A percentile compares a stretch with the other conserved stretches of the same genome.
Conservation (phyloP, 495 filamentous ascomycete species). For the Entonaema liquescens region DNA sequence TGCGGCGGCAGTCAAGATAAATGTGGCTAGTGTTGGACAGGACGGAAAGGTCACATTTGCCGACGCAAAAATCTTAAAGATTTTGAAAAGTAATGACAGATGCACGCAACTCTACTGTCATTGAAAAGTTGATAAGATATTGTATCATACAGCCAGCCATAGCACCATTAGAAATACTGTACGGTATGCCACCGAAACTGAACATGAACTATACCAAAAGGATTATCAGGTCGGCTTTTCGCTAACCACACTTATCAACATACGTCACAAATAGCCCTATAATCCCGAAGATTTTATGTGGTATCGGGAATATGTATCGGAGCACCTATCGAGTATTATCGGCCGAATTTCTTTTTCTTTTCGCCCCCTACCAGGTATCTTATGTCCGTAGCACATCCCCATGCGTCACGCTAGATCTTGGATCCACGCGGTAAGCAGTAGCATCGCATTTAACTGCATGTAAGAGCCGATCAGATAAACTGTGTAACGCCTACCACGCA, state of each 20-base stretch:
- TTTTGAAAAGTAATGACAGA: constrained; percentile 51
- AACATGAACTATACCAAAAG: background rate
- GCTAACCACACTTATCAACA: background rate
- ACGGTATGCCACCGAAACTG: background rate
- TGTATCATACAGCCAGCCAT: constrained; percentile 18
- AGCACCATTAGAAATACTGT: background rate
- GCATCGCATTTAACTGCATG: background rate
- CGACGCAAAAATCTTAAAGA: constrained; percentile 64
- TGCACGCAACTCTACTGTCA: background rate
- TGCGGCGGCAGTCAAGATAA: constrained; percentile 46
- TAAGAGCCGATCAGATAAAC: background rate
- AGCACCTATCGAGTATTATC: background rate
- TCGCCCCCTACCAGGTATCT: too few relatives aligned
- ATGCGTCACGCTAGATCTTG: background rate
- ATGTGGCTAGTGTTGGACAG: constrained; percentile 66
- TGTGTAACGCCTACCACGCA: background rate
- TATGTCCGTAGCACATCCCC: background rate
- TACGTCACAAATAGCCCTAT: background rate
- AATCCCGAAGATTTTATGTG: background rate
- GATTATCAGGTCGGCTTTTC: background rate
- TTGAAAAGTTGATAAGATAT: background rate
- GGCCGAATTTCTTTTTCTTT: background rate
- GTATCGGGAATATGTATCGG: background rate
- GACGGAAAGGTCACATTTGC: constrained; percentile 77
- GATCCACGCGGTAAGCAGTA: background rate